Percentiles rank a stretch among this genome's conserved stretches.
These are phyloP conservation scores for Tripidium arundinaceum DNA, from an alignment of 202 grass and related monocot genomes.

Conservation along the genomic window DNA sequence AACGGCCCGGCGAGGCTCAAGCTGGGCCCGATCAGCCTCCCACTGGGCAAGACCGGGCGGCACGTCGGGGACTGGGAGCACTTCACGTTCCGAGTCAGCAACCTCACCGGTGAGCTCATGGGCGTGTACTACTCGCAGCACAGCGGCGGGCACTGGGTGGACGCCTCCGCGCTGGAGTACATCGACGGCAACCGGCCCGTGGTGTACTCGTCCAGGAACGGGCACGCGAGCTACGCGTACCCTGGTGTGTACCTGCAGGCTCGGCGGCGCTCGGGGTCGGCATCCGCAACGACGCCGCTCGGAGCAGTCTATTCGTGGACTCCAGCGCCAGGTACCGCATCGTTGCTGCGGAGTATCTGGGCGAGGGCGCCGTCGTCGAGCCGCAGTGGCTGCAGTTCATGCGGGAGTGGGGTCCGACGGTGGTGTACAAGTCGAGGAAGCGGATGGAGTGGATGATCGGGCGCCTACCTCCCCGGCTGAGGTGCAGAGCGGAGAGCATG, in stretches of 20 bases:
- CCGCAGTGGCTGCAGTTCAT: too few species aligned
- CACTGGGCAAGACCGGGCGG: slow-evolving; percentile 58
- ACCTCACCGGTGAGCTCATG: slow-evolving; percentile 71
- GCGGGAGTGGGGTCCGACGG: too few species aligned
- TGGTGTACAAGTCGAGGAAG: too few species aligned
- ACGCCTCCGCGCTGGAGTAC: slow-evolving; percentile 58
- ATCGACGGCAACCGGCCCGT: slow-evolving; percentile 42
- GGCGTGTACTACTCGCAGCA: slow-evolving; percentile 60
- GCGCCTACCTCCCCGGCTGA: slow-evolving; percentile 42
- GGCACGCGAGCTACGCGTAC: slow-evolving; percentile 71
- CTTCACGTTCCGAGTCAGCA: slow-evolving; percentile 72
- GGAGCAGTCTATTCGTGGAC: slow-evolving; percentile 47
- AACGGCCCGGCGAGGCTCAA: slow-evolving; percentile 73
- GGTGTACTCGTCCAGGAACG: slow-evolving; percentile 54
- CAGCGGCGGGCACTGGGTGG: slow-evolving; percentile 59
- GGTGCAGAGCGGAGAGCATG: slow-evolving; percentile 37
- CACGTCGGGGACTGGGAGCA: slow-evolving; percentile 91
- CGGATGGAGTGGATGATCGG: too few species aligned
- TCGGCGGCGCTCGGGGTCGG: slow-evolving; percentile 44
- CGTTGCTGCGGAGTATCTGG: slow-evolving; percentile 40
- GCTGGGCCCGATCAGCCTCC: slow-evolving; percentile 46
- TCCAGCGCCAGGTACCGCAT: slow-evolving; percentile 48
- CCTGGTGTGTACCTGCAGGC: slow-evolving; percentile 60
- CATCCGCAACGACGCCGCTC: slow-evolving; percentile 57
- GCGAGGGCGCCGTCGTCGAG: slow-evolving; percentile 29